Base-by-base conservation (phyloP, 1,284 basidiomycete genomes). In the Ceratobasidium papillatum region DNA sequence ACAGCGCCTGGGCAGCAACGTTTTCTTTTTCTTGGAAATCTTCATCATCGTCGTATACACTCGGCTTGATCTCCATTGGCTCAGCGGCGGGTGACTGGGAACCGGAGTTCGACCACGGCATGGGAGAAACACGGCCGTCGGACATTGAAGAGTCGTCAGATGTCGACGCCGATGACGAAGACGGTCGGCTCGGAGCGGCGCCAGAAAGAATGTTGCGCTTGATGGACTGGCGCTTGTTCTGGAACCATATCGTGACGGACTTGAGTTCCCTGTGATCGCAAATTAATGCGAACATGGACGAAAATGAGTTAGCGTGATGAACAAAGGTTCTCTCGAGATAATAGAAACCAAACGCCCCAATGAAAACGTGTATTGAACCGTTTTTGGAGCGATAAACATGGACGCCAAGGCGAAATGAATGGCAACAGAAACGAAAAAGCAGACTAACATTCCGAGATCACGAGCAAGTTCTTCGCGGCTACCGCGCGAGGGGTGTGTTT, bases 241-340 rank as follows among this genome's bases (percentile, higher is more conserved):
- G 91, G 83, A 93, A 92, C 91, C 91, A 93, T 64, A 92, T 90
- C 2, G 90, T 93, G 27, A 93, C 91, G 0, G 90, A 90, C 78
- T 91, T 91, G 43, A 87, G 85, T 81, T 92, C 91, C 86, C 91
- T 93, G 78, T 19, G 72, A 61, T 66, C 75, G 65, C 77, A 74
- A 62, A 43, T 17, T 62, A 51, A 64, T 49, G 45, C 59, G 77
- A 51, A 62, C 63, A 66, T 2, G 58, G 56, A 45, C 32, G 66
- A 32, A 56, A 66, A 52, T 32, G 66, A 30, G 34, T 58, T 58
- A 69, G 66, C 52, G 59, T 61, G 52, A n/a, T 61, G 52, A 64
- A 65, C 22, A 64, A 77, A 49, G 76, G 43, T 32, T 58, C 27
- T 19, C 34, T 58, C 5, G 54, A 58, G 54, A 19, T 19, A 58